Evolutionary conservation across 164 flowering plant genomes (phyloP), one percentile per base, ranked within the genome.

Genomic region (Pachysandra terminalis): DNA sequence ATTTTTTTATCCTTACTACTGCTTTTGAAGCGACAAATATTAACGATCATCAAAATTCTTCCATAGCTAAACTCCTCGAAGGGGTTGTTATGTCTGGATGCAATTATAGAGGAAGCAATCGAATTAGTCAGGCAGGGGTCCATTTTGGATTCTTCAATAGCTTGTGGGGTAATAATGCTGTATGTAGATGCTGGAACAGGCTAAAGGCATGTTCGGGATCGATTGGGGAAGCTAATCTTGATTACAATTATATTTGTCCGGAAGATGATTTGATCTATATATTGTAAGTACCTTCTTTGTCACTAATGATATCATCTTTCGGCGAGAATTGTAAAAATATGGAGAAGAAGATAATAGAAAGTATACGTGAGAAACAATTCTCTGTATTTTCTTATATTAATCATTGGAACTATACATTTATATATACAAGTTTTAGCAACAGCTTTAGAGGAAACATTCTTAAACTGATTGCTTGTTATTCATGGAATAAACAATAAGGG

Each of bases 191-290:
- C 51, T 10, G 51, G 15, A 15, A 13, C 17, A 10, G 6, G 51
- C 2, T 45, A 45, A 5, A 45, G 51, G 17, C 14, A 45, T 45
- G 51, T 15, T 15, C n/a, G 51, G 15, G 51, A 32, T 32, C 45
- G 51, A 45, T 5, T 45, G 51, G 51, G 23, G n/a, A 78, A 73
- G 77, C 78, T 69, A 75, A 41, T 21, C 61, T 16, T 59, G 15
- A 48, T 35, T 61, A 52, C 17, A 27, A 27, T n/a, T 27, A 3
- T 64, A n/a, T 49, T 64, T 51, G 51, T 27, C 51, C 17, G 57
- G 24, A 51, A 25, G 57, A 52, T 52, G 40, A 28, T 22, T 19
- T 17, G 21, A 7, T 52, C 28, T 56, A 61, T 56, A 56, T 37
- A 56, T 58, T 53, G 51, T 15, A 32, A 56, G 19, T n/a, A 27